A percentile compares a stretch with the other conserved stretches of the same genome.
phyloP scores from a whole-genome alignment of 164 flowering plant genomes.

The Macadamia tetraphylla region DNA sequence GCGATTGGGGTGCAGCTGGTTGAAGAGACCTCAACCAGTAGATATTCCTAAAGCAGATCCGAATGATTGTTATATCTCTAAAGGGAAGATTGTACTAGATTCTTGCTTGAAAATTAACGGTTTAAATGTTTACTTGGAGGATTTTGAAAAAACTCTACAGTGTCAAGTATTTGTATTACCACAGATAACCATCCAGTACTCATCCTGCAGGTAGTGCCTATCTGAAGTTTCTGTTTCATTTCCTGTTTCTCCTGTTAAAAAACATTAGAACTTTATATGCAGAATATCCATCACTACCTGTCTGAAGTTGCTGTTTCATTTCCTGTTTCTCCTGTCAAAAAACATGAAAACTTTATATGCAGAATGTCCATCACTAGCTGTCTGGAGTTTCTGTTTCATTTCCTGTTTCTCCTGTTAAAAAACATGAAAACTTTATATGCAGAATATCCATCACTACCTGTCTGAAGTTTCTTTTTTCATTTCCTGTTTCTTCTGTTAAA shows the following conservation, averaged over 20 bases:
- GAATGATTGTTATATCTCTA: slow-evolving; percentile 31
- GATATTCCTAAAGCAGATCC: slow-evolving; percentile 22
- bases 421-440: no score
- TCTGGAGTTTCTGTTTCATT: no score
- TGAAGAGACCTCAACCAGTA: slow-evolving; percentile 30
- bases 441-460: no score
- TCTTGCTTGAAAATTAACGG: slow-evolving; percentile 51
- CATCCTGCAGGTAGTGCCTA: slow-evolving; percentile 47
- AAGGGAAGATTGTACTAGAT: slow-evolving; percentile 29
- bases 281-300: not conserved
- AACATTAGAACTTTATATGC: not conserved
- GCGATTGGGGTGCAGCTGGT: slow-evolving; percentile 17
- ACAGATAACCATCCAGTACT: slow-evolving; percentile 34
- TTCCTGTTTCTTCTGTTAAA: no score
- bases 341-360: not conserved
- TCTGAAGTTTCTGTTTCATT: slow-evolving; percentile 4
- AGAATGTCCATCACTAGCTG: not conserved
- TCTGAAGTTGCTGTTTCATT: not conserved
- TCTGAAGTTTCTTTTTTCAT: no score
- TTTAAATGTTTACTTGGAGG: slow-evolving; percentile 38
- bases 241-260: not conserved
- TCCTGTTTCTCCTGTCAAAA: not conserved
- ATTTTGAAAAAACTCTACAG: slow-evolving; percentile 23
- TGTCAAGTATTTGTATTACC: slow-evolving; percentile 33
- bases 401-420: no score